phyloP scores from a whole-genome alignment of 495 filamentous ascomycete genomes.

The Melanomma pulvis-pyrius region DNA sequence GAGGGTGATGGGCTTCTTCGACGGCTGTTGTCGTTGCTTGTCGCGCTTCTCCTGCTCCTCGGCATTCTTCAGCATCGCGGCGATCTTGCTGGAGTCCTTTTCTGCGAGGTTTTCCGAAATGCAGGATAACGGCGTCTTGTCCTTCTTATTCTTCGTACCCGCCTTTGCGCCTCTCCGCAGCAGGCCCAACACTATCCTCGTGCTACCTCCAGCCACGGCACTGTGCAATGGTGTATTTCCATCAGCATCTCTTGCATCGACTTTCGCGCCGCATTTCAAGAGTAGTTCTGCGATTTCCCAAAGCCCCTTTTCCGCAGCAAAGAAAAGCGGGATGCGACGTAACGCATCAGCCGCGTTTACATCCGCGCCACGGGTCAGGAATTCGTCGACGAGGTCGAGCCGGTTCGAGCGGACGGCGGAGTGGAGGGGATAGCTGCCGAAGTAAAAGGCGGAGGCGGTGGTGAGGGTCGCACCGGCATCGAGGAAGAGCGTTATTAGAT shows the following conservation, averaged over 20 bases:
- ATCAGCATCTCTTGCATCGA: conserved; percentile 10
- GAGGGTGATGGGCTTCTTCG: neutral
- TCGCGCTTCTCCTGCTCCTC: conserved; percentile 10
- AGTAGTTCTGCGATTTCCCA: conserved; percentile 29
- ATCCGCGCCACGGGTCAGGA: conserved; percentile 5
- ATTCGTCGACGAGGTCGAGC: conserved; percentile 24
- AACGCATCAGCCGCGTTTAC: conserved; percentile 3
- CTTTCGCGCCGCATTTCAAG: conserved; percentile 11
- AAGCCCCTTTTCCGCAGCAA: conserved; percentile 21
- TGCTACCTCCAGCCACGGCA: conserved; percentile 3
- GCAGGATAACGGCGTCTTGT: neutral
- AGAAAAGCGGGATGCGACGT: conserved; percentile 12
- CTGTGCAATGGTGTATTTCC: conserved; percentile 24
- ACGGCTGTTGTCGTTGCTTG: neutral
- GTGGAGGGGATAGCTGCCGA: conserved; percentile 29
- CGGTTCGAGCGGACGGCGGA: conserved; percentile 30
- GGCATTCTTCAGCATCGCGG: conserved; percentile 12
- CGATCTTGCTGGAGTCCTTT: conserved; percentile 20
- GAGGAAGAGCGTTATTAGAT: conserved; percentile 28
- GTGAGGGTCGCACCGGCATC: conserved; percentile 10
- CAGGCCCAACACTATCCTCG: conserved; percentile 3
- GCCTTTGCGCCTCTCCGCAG: conserved; percentile 23
- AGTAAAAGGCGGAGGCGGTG: conserved; percentile 16
- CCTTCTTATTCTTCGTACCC: conserved; percentile 9
- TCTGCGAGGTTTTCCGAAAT: conserved; percentile 7